phyloP scores from a whole-genome alignment of 768 basidiomycete species.

The Agaricus subrufescens region DNA sequence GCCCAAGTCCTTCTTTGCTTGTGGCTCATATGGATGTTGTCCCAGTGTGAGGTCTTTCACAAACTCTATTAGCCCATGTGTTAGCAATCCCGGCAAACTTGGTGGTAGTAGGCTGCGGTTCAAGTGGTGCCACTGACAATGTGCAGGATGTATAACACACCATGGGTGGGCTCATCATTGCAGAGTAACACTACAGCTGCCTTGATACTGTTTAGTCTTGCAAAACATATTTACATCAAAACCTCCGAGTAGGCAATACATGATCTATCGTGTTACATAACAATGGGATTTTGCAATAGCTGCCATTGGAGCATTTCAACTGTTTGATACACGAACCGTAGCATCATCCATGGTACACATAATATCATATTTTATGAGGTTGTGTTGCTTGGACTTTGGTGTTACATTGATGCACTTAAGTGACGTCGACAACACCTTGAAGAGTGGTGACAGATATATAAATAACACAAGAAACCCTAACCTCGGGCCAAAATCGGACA shows the following conservation, averaged over 20 bases:
- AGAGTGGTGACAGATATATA: too few relatives aligned
- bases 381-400: too few relatives aligned
- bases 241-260: neutral
- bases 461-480: too few relatives aligned
- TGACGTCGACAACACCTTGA: too few relatives aligned
- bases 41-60: too few relatives aligned
- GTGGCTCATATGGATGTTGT: too few relatives aligned
- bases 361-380: neutral
- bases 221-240: neutral
- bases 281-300: neutral
- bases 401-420: too few relatives aligned
- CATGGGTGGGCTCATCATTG: slow-evolving; percentile 69
- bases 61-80: too few relatives aligned
- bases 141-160: slow-evolving; percentile 70
- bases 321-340: slow-evolving; percentile 4
- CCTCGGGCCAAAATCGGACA: too few relatives aligned
- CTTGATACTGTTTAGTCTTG: neutral
- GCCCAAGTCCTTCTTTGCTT: too few relatives aligned
- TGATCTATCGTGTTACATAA: too few relatives aligned
- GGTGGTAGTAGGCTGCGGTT: slow-evolving; percentile 31
- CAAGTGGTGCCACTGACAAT: slow-evolving; percentile 41
- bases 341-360: neutral
- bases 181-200: slow-evolving; percentile 45
- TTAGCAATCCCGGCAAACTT: slow-evolving; percentile 83
- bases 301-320: neutral